A percentile compares a stretch with the other conserved stretches of the same genome.
These are phyloP conservation scores for Xylaria sp. DNA, from an alignment of 2,329 filamentous ascomycete genomes.

Conservation along the genomic window DNA sequence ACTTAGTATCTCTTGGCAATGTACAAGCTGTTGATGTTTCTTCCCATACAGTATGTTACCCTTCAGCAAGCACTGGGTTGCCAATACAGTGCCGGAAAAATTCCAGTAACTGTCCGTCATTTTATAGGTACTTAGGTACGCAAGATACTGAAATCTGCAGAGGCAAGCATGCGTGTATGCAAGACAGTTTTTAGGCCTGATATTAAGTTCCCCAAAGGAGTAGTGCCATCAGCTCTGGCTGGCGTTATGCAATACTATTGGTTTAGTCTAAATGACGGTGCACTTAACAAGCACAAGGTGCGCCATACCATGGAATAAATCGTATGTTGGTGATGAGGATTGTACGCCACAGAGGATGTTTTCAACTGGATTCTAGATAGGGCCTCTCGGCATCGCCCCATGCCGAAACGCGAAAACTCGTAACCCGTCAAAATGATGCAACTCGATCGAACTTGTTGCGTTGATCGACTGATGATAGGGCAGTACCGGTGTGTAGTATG, in stretches of 20 bases:
- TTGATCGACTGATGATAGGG: slow-evolving; percentile 2
- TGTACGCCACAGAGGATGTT: slow-evolving; percentile 10
- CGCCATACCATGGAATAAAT: background rate
- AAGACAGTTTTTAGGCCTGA: slow-evolving; percentile 18
- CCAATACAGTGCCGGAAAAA: slow-evolving; percentile 12
- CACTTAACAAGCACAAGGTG: slow-evolving; percentile 2
- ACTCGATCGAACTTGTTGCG: background rate
- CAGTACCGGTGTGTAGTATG: background rate
- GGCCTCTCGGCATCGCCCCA: slow-evolving; percentile 2
- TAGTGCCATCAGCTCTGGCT: slow-evolving; percentile 9
- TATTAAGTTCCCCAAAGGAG: slow-evolving; percentile 17
- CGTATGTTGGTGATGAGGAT: slow-evolving; percentile 23
- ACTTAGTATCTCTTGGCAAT: slow-evolving; percentile 27
- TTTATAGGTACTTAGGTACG: slow-evolving; percentile 13
- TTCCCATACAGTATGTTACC: background rate
- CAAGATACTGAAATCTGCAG: background rate
- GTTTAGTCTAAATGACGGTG: slow-evolving; percentile 13
- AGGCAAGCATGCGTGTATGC: slow-evolving; percentile 14
- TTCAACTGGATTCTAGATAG: slow-evolving; percentile 14
- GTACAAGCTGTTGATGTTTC: background rate
- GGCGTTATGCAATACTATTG: slow-evolving; percentile 24
- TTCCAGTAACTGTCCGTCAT: background rate
- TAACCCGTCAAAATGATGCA: slow-evolving; percentile 9
- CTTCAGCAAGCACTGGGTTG: slow-evolving; percentile 3
- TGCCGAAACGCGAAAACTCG: background rate